Base-by-base conservation (phyloP, 257 asterid species). In the Capsicum chinense region DNA sequence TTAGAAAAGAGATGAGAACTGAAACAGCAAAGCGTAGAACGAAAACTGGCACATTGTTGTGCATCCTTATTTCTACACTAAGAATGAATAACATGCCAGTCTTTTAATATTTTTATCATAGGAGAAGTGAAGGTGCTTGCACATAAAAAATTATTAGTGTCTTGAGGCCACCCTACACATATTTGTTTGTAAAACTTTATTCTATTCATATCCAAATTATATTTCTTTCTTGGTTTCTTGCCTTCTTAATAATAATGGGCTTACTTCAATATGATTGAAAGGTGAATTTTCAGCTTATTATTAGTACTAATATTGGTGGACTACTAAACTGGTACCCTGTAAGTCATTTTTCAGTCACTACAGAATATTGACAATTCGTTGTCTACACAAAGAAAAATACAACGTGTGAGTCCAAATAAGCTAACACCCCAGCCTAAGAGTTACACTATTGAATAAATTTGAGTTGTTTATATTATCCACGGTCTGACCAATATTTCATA, bases 271-370 rank as follows among this genome's bases (percentile, higher is more conserved):
- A 76, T 76, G 63, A 52, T 76, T 76, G 81, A 85, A 66, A 64
- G 58, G 67, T 56, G 0, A 71, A 59, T 74, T 52, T 62, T 85
- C 73, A 62, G 84, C 82, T 26, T 44, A 37, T 83, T 35, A 56
- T 56, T 56, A 44, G 83, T 74, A 80, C 54, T 44, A 44, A 7
- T 63, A 84, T n/a, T 48, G 85, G 86, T 85, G 89, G 84, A 85
- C 86, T 79, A 71, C 80, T 26, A 26, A 26, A 26, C 33, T 26
- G 33, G 33, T 26, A 26, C 33, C 33, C 33, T 33, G 67, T 1
- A 71, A 62, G 68, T 73, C 80, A 64, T 63, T 63, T 33, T 84
- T 35, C n/a, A 73, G 71, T 63, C 60, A 59, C 64, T 62, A 11
- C 83, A 39, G 37, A 44, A 79, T 60, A 37, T 60, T 60, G 21